Evolutionary conservation across 805 yeast genomes (phyloP).

Genomic region (Schwanniomyces polymorphus): DNA sequence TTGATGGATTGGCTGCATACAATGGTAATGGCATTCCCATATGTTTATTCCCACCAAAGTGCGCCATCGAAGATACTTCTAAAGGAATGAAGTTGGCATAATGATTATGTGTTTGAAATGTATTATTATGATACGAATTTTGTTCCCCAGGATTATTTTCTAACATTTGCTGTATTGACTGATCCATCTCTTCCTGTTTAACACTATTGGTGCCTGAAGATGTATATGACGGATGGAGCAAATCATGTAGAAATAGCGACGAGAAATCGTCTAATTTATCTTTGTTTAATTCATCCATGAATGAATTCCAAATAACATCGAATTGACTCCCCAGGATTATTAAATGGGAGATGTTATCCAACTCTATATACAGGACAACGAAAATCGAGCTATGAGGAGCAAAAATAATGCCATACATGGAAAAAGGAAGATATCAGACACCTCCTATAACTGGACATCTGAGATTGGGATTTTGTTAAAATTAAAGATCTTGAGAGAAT

Average conservation of each 20-base stretch:
- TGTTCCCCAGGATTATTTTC: neutral
- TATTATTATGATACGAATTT: neutral
- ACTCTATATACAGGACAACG: neutral
- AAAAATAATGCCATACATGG: too few relatives aligned
- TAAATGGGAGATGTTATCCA: neutral
- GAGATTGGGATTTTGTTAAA: too few relatives aligned
- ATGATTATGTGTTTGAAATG: conserved; percentile 20
- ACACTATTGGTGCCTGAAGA: neutral
- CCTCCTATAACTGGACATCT: too few relatives aligned
- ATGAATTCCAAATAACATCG: neutral
- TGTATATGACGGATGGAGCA: conserved; percentile 21
- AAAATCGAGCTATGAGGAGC: neutral
- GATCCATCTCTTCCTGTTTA: conserved; percentile 10
- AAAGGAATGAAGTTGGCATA: conserved; percentile 25
- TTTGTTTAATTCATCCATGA: conserved; percentile 10
- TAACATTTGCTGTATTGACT: neutral
- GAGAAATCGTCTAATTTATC: conserved; percentile 39
- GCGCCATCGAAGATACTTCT: conserved; percentile 14
- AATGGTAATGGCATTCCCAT: conserved; percentile 1
- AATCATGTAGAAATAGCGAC: conserved; percentile 41
- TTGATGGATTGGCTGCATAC: conserved; percentile 1
- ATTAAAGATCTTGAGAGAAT: too few relatives aligned
- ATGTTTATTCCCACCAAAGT: conserved; percentile 2
- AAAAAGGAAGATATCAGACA: too few relatives aligned
- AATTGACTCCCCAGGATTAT: neutral